Conservation (phyloP, 73 alveolate species). For the Blepharisma japonicum region DNA sequence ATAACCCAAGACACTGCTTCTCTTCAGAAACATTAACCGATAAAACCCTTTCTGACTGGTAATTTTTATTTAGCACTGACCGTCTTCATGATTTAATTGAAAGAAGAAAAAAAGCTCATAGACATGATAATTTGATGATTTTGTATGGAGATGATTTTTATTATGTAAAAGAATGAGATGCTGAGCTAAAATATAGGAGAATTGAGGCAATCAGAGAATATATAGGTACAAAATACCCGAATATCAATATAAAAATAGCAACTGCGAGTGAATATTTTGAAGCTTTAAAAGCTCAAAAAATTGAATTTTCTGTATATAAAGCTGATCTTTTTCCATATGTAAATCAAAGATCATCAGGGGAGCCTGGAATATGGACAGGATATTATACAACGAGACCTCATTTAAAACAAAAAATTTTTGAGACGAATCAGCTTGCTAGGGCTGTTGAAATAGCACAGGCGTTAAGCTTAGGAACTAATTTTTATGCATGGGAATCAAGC, state of each 20-base stretch:
- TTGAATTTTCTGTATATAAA: not conserved
- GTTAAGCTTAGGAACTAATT: not conserved
- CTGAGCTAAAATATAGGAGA: not conserved
- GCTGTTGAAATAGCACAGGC: not conserved
- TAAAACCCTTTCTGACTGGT: not conserved
- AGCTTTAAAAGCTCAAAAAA: not conserved
- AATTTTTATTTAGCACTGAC: not conserved
- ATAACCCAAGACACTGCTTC: not conserved
- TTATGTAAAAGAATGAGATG: not conserved
- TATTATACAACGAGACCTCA: slow-evolving; percentile 9
- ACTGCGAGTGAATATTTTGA: not conserved
- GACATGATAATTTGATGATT: not conserved
- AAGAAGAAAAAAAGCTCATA: not conserved
- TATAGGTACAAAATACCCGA: not conserved
- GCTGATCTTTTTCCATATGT: slow-evolving; percentile 12
- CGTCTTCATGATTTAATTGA: not conserved
- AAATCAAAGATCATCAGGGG: not conserved
- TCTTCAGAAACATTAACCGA: no score
- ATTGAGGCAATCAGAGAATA: not conserved
- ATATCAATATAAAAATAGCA: not conserved
- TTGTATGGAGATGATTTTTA: slow-evolving; percentile 22
- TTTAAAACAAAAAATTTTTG: slow-evolving; percentile 5
- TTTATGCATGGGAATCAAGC: not conserved
- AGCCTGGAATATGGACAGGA: slow-evolving; percentile 13
- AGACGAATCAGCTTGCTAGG: not conserved